Base-by-base conservation (phyloP, 306 rosid species). In the Vigna hirtella region DNA sequence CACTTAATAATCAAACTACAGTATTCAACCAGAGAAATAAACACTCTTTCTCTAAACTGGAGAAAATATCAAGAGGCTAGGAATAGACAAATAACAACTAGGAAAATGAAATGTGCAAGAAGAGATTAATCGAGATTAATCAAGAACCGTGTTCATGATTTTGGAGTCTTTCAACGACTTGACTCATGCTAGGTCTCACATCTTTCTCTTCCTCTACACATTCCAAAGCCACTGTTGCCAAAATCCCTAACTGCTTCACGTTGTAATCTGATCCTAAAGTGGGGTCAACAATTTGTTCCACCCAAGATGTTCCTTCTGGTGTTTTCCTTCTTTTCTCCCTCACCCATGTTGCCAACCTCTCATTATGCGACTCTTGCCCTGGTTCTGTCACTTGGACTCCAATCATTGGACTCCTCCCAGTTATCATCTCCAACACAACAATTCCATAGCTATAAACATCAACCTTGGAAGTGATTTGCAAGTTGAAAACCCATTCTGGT, bases 161-260 rank as follows among this genome's bases (percentile, higher is more conserved):
- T 45, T 49, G 32, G 42, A 84, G 88, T 77, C 78, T 85, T 74
- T 83, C 78, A 49, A 83, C 85, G 0, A 85, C 84, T 75, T 78
- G 87, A 56, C 83, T 88, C 89, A 88, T 83, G 20, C 59, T 81
- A 3, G 89, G 88, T 61, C 91, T 83, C 30, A 42, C 72, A 4
- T 83, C 85, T 68, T 22, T 88, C 9, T 88, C 82, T 81, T 85
- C 86, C 59, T 83, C 85, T 0, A 83, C 77, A 48, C 91, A 88
- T 9, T 78, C 80, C 71, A 88, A 53, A 73, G 89, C 89, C 7
- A 85, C 83, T 15, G 0, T 43, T 2, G 74, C 67, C 40, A 85
- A 65, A 51, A 69, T 57, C 71, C 64, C 79, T 81, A 83, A 48
- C 68, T 79, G 72, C 0, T 5, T 58, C 15, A 17, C 3, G 10